Base-by-base conservation (phyloP, 805 yeast genomes). In the Pichia exigua region DNA sequence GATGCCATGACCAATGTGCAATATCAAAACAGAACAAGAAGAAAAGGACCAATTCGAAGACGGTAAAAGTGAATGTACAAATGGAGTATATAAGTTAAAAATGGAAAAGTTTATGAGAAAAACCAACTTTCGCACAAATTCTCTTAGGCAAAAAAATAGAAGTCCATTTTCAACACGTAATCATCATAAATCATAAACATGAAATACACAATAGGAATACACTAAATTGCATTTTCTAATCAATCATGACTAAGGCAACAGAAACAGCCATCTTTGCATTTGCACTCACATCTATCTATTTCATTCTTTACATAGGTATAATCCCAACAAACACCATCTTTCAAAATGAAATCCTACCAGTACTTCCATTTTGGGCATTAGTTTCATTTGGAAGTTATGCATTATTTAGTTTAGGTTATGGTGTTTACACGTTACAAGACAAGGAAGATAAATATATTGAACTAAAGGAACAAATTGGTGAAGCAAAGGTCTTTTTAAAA, bases 341-440 rank as follows among this genome's bases (percentile, higher is more conserved):
- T 58, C 75, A 73, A 46, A 60, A 69, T 27, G 81, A 81, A 57
- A 75, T 83, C 47, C 67, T 84, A 55, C 89, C 89, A 11, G 82
- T 73, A 35, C 60, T 84, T 53, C 90, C 90, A 35, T 82, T 76
- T 73, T 84, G 89, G 90, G 76, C 73, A 0, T 69, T 84, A 55
- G 85, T 84, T 38, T 60, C 83, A 2, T 83, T 83, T 64, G 90
- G 90, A 28, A 71, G 85, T 41, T 84, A 81, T 61, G 81, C 89
- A 18, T 73, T 83, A 60, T 83, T 77, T 48, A 77, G 85, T 18
- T 73, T 83, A 54, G 90, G 90, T 46, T 77, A 77, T 72, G 87
- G 86, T 46, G 83, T 83, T 17, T 69, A 73, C 61, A 78, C 87
- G 1, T 82, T 83, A 71, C 82, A 83, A 57, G 87, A 83, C 70